Evolutionary conservation across 768 basidiomycete genomes (phyloP), one percentile per base, ranked within the genome.

Genomic region (Gautieria morchelliformis): DNA sequence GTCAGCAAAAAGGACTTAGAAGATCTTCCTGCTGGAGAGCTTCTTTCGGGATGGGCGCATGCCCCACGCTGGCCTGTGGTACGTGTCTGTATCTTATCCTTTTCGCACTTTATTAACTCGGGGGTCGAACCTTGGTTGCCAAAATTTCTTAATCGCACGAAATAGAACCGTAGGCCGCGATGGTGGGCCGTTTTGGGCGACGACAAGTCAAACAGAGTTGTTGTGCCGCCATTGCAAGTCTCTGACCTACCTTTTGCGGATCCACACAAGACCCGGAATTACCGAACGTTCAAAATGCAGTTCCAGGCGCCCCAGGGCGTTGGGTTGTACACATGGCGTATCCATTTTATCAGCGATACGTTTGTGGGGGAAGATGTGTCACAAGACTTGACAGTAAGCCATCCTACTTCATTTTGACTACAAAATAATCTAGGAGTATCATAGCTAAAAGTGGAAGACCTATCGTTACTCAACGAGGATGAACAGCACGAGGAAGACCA

Each of bases 151-250:
- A 10, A 37, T 37, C 35, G 35, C 14, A 14, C n/a, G 8, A 22
- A 44, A 14, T 63, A 94, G 90, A 77, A 84, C 56, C 91, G 93
- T 59, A 94, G 89, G 70, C 88, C 94, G 0, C 78, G 82, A 22
- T 98, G 92, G 91, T 94, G 93, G 88, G 75, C 95, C 53, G 78
- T 95, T 11, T 80, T 96, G 20, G 89, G 86, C 0, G 93, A 96
- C 65, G 84, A 88, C 59, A 93, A 93, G 69, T 78, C 81, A 11
- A 85, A 88, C 69, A 81, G 84, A 33, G 78, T 93, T 45, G 87
- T 95, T 42, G 90, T 96, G 0, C 91, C 92, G 15, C 94, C 94
- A 0, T 71, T 85, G 66, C 85, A 83, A 66, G 80, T 96, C 62
- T 76, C 78, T 22, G 91, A 93, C 60, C 79, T 96, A 14, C 93